Percentiles rank a stretch among this genome's conserved stretches.
These are phyloP conservation scores for Chloropicon primus DNA, from an alignment of 139 green algal species.

Conservation along the genomic window DNA sequence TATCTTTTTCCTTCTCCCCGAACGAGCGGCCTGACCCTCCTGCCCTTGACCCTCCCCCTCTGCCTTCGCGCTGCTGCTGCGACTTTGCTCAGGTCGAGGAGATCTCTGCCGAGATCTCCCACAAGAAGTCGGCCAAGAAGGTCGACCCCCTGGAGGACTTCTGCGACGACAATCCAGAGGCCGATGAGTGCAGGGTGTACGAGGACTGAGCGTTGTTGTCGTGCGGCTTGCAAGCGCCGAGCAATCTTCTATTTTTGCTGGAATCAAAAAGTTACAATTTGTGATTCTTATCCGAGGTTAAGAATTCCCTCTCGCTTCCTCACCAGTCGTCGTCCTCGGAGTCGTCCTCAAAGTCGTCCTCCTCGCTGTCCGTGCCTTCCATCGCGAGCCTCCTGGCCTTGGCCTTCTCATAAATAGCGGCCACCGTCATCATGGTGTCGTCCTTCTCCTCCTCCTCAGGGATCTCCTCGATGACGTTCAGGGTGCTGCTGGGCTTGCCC, in stretches of 20 bases:
- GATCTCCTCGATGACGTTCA: neutral
- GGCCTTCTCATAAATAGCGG: neutral
- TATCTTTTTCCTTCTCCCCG: too few relatives aligned
- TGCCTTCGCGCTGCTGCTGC: too few relatives aligned
- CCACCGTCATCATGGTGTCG: neutral
- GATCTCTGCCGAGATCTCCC: conserved; percentile 19
- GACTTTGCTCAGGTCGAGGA: conserved; percentile 26
- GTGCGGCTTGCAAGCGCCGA: too few relatives aligned
- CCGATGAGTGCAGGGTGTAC: conserved; percentile 51
- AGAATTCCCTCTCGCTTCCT: too few relatives aligned
- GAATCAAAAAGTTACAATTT: too few relatives aligned
- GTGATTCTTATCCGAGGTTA: too few relatives aligned
- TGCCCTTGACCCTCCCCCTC: too few relatives aligned
- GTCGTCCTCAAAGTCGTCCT: neutral
- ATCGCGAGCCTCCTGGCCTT: neutral
- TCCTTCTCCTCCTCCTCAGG: neutral
- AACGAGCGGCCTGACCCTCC: too few relatives aligned
- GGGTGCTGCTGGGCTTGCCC: neutral
- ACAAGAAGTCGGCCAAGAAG: conserved; percentile 11
- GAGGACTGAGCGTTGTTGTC: conserved; percentile 19
- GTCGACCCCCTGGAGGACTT: conserved; percentile 41
- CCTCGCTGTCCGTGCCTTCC: neutral
- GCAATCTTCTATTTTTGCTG: too few relatives aligned
- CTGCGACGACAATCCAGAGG: conserved; percentile 45
- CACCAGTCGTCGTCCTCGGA: neutral